Conservation (phyloP, 257 asterid species). For the Paraleonurus japonicus region DNA sequence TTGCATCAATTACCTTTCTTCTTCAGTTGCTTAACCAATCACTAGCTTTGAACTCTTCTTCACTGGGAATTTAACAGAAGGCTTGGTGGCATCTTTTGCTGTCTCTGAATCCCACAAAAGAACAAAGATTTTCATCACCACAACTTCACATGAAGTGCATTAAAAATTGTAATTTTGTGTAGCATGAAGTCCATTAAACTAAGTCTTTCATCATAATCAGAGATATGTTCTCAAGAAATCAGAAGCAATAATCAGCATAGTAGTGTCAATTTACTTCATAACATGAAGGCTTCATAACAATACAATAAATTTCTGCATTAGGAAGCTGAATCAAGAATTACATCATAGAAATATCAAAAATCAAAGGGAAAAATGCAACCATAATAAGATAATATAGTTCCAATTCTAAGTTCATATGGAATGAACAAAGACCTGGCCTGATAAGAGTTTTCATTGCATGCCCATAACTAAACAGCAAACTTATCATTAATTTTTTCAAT, state of each 20-base stretch:
- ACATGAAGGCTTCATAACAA: not conserved
- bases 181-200: not conserved
- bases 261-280: not conserved
- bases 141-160: not conserved
- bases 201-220: too few species aligned
- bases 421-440: not conserved
- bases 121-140: slow-evolving; percentile 8
- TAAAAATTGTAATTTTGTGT: not conserved
- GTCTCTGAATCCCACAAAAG: slow-evolving; percentile 32
- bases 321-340: not conserved
- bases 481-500: not conserved
- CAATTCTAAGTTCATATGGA: not conserved
- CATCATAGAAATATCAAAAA: not conserved
- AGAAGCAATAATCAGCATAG: not conserved
- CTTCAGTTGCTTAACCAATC: slow-evolving; percentile 54
- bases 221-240: not conserved
- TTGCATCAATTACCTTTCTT: slow-evolving; percentile 49
- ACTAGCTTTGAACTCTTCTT: slow-evolving; percentile 60
- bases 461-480: slow-evolving; percentile 5
- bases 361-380: not conserved
- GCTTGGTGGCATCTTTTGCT: slow-evolving; percentile 32
- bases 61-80: slow-evolving; percentile 51
- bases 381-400: not conserved
- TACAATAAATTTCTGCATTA: not conserved
- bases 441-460: not conserved